Conservation (phyloP, 208 protist genomes). For the Wallacemonas sp. region DNA sequence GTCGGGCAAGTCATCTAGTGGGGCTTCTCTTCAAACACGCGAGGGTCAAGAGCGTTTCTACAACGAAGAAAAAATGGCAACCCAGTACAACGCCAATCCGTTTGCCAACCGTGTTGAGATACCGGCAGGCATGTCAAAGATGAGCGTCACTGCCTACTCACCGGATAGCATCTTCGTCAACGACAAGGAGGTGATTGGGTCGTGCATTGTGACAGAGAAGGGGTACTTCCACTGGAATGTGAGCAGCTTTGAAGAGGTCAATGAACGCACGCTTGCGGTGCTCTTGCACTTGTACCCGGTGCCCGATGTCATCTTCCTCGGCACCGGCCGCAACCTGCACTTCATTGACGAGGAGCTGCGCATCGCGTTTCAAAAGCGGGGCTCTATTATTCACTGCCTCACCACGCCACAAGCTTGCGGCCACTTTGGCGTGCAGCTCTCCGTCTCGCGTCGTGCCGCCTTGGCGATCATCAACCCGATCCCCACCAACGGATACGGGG, state of each 20-base stretch:
- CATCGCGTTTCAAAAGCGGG: slow-evolving; percentile 85
- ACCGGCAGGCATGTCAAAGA: slow-evolving; percentile 68
- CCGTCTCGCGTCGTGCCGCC: slow-evolving; percentile 72
- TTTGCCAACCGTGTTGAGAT: slow-evolving; percentile 82
- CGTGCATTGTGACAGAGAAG: slow-evolving; percentile 88
- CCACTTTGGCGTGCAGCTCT: slow-evolving; percentile 84
- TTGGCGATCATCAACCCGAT: slow-evolving; percentile 86
- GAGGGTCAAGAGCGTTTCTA: slow-evolving; percentile 90
- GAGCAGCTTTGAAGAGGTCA: slow-evolving; percentile 86
- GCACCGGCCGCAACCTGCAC: slow-evolving; percentile 82
- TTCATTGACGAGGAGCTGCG: slow-evolving; percentile 89
- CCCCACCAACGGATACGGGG: slow-evolving; percentile 84
- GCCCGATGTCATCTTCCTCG: slow-evolving; percentile 85
- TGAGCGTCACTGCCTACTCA: slow-evolving; percentile 81
- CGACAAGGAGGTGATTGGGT: slow-evolving; percentile 89
- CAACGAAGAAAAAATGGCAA: slow-evolving; percentile 92
- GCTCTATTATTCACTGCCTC: slow-evolving; percentile 82
- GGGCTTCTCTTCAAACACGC: slow-evolving; percentile 68
- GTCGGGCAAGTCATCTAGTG: slow-evolving; percentile 74
- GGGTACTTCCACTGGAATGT: slow-evolving; percentile 89
- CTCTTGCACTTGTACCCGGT: slow-evolving; percentile 87
- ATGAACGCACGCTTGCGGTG: slow-evolving; percentile 79
- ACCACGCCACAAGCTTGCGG: slow-evolving; percentile 83
- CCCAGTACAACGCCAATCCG: slow-evolving; percentile 87
- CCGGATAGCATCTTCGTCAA: slow-evolving; percentile 89